Percentiles rank a stretch among this genome's conserved stretches.
These are phyloP conservation scores for Pascua guehoae DNA, from an alignment of 1,284 basidiomycete species.

Conservation along the genomic window DNA sequence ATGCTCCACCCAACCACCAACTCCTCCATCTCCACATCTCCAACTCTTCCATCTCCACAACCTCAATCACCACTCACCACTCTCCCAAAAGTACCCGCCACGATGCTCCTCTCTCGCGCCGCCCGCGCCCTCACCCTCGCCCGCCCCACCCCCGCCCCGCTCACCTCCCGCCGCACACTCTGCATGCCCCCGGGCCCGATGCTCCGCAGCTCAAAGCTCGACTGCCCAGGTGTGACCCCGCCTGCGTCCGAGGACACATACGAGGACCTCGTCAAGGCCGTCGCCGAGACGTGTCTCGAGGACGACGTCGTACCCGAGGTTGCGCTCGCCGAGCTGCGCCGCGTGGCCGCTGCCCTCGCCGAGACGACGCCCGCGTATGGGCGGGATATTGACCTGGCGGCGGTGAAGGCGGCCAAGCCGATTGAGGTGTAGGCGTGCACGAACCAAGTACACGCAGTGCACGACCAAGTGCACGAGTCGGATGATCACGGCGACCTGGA, in stretches of 20 bases:
- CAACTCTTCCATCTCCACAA: background rate
- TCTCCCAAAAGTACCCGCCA: background rate
- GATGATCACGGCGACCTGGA: too few species aligned
- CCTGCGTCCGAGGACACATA: constrained; percentile 8
- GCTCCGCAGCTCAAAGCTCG: constrained; percentile 4
- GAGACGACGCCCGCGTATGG: background rate
- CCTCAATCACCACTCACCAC: background rate
- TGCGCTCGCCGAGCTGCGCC: constrained; percentile 7
- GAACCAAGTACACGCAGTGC: too few species aligned
- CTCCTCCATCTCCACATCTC: background rate
- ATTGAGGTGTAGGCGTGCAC: too few species aligned
- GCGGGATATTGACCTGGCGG: too few species aligned
- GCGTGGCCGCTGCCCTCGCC: constrained; percentile 1
- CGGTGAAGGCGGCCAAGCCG: too few species aligned
- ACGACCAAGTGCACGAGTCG: too few species aligned
- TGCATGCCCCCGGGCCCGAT: constrained; percentile 12
- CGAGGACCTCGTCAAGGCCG: constrained; percentile 5
- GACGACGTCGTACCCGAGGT: constrained; percentile 13
- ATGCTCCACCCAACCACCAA: background rate
- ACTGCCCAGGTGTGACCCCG: background rate
- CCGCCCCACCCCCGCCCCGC: background rate
- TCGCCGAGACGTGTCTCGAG: background rate
- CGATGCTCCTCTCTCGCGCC: background rate
- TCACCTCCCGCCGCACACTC: constrained; percentile 1
- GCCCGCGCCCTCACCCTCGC: background rate